Evolutionary conservation across 192 early-diverging fungal species (phyloP).

Genomic region (Kickxella alabastrina): DNA sequence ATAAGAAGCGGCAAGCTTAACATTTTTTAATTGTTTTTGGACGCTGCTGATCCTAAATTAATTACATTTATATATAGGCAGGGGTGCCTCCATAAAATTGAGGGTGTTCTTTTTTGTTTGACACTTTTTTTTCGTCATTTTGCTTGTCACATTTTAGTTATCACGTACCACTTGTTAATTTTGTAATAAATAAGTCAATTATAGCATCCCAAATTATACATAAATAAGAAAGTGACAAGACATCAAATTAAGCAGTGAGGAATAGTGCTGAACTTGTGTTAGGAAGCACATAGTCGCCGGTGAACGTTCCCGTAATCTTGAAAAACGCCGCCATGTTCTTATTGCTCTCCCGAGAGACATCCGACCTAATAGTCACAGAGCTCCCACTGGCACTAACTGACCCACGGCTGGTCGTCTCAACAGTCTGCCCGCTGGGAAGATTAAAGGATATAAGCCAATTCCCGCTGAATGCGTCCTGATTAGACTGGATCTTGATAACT

Average conservation of each 20-base stretch:
- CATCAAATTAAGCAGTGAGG: constrained; percentile 11
- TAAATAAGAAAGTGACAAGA: too few species aligned
- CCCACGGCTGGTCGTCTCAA: constrained; percentile 41
- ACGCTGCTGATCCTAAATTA: too few species aligned
- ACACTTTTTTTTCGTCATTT: too few species aligned
- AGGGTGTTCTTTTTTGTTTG: too few species aligned
- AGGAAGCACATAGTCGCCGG: constrained; percentile 29
- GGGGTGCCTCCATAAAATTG: too few species aligned
- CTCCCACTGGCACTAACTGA: constrained; percentile 14
- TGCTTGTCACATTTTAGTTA: too few species aligned
- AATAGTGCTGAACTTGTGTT: constrained; percentile 27
- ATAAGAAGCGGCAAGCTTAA: too few species aligned
- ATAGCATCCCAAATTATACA: too few species aligned
- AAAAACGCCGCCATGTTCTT: constrained; percentile 47
- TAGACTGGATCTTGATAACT: constrained; percentile 45
- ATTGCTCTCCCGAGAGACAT: constrained; percentile 16
- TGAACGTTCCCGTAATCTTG: constrained; percentile 33
- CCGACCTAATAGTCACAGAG: constrained; percentile 35
- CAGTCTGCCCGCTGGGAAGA: constrained; percentile 33
- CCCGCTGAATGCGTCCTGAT: constrained; percentile 36
- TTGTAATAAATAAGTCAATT: too few species aligned
- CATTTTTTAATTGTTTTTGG: too few species aligned
- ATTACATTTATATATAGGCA: too few species aligned
- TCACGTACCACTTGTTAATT: background rate
- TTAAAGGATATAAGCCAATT: constrained; percentile 46